These are phyloP conservation scores for Scutellaria galericulata DNA, from an alignment of 257 asterid genomes.

Conservation along the genomic window DNA sequence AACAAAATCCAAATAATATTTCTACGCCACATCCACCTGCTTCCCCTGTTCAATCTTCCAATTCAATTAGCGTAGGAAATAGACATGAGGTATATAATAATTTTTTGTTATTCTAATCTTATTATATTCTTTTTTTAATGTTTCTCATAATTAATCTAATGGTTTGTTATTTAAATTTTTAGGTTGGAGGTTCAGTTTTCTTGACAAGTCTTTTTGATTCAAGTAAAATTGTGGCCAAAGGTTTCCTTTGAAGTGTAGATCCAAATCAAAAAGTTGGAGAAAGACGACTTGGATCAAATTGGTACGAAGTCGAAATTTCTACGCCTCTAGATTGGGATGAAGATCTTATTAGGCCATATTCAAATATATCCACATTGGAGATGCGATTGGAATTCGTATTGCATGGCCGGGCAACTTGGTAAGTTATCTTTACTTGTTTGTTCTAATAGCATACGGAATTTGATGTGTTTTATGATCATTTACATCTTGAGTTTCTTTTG, in stretches of 20 bases:
- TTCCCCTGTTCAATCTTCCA: background rate
- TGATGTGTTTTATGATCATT: no score
- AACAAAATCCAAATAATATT: no score
- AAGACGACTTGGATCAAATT: constrained; percentile 21
- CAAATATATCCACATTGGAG: no score
- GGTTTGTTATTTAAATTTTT: no score
- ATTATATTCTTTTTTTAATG: background rate
- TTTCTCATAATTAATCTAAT: no score
- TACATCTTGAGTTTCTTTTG: no score
- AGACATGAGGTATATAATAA: background rate
- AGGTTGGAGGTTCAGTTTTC: no score
- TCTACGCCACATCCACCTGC: background rate
- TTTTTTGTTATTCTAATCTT: background rate
- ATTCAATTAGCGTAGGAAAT: background rate
- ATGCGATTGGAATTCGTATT: no score
- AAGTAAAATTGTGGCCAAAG: constrained; percentile 28
- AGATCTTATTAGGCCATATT: background rate
- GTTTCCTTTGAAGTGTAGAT: constrained; percentile 14
- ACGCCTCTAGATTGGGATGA: constrained; percentile 17
- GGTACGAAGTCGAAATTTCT: constrained; percentile 16
- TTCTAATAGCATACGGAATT: no score
- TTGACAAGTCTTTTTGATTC: background rate
- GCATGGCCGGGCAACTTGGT: no score
- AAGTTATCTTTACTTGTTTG: no score
- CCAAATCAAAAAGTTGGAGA: constrained; percentile 30